These are phyloP conservation scores for Saccharomycopsis schoenii DNA, from an alignment of 805 yeast genomes.

Conservation along the genomic window DNA sequence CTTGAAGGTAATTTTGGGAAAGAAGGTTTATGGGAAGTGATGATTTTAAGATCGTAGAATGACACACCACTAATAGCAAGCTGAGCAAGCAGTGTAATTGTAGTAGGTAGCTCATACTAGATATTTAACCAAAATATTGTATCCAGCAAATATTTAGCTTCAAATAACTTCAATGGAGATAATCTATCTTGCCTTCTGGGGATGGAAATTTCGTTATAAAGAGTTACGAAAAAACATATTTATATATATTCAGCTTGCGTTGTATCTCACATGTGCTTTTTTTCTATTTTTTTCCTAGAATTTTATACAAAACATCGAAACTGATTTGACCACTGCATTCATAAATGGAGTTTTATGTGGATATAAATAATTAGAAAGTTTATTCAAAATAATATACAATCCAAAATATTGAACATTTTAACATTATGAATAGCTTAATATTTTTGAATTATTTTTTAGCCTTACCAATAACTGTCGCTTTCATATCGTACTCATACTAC, in stretches of 20 bases:
- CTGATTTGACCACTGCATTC: too few relatives aligned
- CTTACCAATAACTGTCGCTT: constrained; percentile 5
- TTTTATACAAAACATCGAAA: too few relatives aligned
- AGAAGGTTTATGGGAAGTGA: not conserved
- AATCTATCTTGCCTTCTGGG: too few relatives aligned
- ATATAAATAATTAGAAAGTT: too few relatives aligned
- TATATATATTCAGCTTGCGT: too few relatives aligned
- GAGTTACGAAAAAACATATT: too few relatives aligned
- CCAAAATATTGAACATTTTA: not conserved
- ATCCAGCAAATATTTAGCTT: not conserved
- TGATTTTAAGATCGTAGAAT: not conserved
- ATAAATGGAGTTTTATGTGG: too few relatives aligned
- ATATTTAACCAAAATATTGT: too few relatives aligned
- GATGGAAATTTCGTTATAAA: too few relatives aligned
- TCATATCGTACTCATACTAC: constrained; percentile 7
- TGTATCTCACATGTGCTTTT: too few relatives aligned
- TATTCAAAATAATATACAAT: too few relatives aligned
- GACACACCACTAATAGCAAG: not conserved
- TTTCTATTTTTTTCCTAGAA: too few relatives aligned
- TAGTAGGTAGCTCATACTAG: not conserved
- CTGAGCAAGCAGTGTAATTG: not conserved
- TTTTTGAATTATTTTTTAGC: constrained; percentile 2
- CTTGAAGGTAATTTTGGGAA: constrained; percentile 27
- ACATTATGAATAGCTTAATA: not conserved
- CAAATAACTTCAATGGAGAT: not conserved